Evolutionary conservation across 257 asterid genomes (phyloP).

Genomic region (Prunella vulgaris): DNA sequence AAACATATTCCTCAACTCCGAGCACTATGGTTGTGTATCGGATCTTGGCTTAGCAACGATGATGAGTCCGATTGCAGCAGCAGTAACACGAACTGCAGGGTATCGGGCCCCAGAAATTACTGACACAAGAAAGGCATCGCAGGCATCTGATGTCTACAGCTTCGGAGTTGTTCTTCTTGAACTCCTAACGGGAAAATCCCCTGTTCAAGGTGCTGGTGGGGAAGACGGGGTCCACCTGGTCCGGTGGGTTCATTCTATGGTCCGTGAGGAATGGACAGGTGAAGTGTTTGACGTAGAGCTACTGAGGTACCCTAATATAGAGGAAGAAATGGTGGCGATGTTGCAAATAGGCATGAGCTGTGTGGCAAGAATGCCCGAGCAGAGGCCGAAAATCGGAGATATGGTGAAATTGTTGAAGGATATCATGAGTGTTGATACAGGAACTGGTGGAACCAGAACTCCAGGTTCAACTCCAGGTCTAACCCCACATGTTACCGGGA

Average conservation of each 20-base stretch:
- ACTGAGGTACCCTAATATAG: slow-evolving; percentile 49
- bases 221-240: slow-evolving; percentile 53
- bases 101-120: slow-evolving; percentile 61
- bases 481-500: slow-evolving; percentile 25
- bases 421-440: slow-evolving; percentile 31
- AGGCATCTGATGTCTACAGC: slow-evolving; percentile 65
- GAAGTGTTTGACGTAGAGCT: slow-evolving; percentile 62
- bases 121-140: slow-evolving; percentile 45
- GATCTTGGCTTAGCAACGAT: slow-evolving; percentile 54
- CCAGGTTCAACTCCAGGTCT: slow-evolving; percentile 34
- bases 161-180: slow-evolving; percentile 60
- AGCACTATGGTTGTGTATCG: slow-evolving; percentile 40
- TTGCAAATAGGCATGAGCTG: slow-evolving; percentile 63
- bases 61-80: slow-evolving; percentile 35
- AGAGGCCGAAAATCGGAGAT: slow-evolving; percentile 54
- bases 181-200: slow-evolving; percentile 62
- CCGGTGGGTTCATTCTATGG: slow-evolving; percentile 63
- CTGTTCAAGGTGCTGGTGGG: slow-evolving; percentile 26
- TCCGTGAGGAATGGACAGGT: slow-evolving; percentile 70
- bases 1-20: slow-evolving; percentile 53
- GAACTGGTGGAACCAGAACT: slow-evolving; percentile 35
- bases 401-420: slow-evolving; percentile 52
- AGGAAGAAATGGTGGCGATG: slow-evolving; percentile 67
- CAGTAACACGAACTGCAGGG: slow-evolving; percentile 31
- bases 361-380: slow-evolving; percentile 44